Evolutionary conservation across 805 yeast genomes (phyloP), one percentile per base, ranked within the genome.

Genomic region (Wickerhamia fluorescens): DNA sequence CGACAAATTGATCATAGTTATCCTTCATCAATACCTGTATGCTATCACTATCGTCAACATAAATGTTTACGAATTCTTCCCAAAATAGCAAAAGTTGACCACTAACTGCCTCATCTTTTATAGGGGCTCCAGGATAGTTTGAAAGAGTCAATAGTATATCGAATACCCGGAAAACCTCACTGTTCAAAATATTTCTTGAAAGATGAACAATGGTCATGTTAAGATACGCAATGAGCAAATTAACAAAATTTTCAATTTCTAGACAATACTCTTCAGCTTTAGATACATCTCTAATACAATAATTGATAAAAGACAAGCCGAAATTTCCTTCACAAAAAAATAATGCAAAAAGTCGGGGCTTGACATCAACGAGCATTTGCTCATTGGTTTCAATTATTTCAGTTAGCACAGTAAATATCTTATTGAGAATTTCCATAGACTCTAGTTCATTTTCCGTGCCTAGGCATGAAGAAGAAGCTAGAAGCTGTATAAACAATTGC

Each of bases 1-100:
- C 15, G 7, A 42, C 29, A 23, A 47, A 47, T 3, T 20, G 27
- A n/a, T 36, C 28, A 14, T 33, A 34, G 11, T 36, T 38, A 2
- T 44, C 42, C 5, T 33, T 41, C 3, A 30, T 16, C 2, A 32
- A 6, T 6, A 20, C 31, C 28, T 9, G 41, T 24, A 35, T 37
- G 33, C 19, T 34, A 40, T 66, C 72, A 19, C 54, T 55, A 36
- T 75, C 78, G 40, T 66, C 74, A 21, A 60, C 49, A 37, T 70
- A 73, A 1, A 66, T 57, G 33, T 78, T 86, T 5, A 76, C 69
- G 18, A 80, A 53, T 30, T 75, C 78, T 27, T 70, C 65, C 94
- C 94, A 83, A 44, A 82, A 78, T 19, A 73, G 71, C 6, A 78
- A 60, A 44, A 81, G 65, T 33, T 56, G 54, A 12, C 60, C 68